Evolutionary conservation across 2,329 filamentous ascomycete species (phyloP).

Genomic region (Chlorencoelia australis): DNA sequence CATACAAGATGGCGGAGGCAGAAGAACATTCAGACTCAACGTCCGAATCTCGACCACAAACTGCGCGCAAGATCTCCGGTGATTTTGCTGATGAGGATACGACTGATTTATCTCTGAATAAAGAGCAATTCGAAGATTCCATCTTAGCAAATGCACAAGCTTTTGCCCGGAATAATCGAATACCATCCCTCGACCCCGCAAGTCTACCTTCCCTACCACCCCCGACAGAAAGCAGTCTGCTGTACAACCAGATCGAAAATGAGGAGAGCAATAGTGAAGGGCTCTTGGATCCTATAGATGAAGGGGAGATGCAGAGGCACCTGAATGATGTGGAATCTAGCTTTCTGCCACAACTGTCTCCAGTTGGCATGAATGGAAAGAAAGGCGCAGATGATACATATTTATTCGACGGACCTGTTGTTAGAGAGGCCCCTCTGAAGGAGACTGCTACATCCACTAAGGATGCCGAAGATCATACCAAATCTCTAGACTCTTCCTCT

Average conservation of each 20-base stretch:
- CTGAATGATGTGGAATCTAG: conserved; percentile 56
- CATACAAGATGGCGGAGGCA: conserved; percentile 23
- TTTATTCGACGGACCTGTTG: conserved; percentile 38
- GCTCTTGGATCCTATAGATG: conserved; percentile 21
- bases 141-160: conserved; percentile 14
- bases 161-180: conserved; percentile 13
- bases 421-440: conserved; percentile 1
- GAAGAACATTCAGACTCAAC: conserved; percentile 13
- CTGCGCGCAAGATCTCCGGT: conserved; percentile 19
- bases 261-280: conserved; percentile 16
- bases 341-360: conserved; percentile 49
- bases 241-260: conserved; percentile 21
- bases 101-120: conserved; percentile 21
- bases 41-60: conserved; percentile 19
- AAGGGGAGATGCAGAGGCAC: conserved; percentile 32
- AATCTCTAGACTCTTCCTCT: conserved; percentile 8
- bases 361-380: conserved; percentile 36
- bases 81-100: conserved; percentile 21
- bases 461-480: background rate
- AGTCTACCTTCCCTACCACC: conserved; percentile 20
- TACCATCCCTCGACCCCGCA: conserved; percentile 17
- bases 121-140: conserved; percentile 19
- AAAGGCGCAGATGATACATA: conserved; percentile 47
- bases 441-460: background rate
- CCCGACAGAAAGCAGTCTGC: conserved; percentile 20